Percentiles rank a stretch among this genome's conserved stretches.
Evolutionary conservation across 768 basidiomycete genomes (phyloP).

Genomic region (Mycena floridula): DNA sequence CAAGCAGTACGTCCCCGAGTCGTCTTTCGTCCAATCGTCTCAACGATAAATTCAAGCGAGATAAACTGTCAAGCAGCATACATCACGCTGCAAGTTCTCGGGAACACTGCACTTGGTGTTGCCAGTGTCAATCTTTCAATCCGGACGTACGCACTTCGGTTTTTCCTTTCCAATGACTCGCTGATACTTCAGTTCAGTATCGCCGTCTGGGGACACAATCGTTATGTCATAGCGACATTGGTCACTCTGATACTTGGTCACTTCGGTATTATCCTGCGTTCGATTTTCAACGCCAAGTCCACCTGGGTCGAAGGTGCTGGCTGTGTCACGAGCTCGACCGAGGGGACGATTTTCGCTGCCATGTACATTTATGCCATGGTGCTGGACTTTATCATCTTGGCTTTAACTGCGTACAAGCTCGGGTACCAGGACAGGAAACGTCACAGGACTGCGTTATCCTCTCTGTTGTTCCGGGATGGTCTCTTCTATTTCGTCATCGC

Average conservation of each 20-base stretch:
- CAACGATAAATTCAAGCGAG: too few relatives aligned
- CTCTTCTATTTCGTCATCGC: too few relatives aligned
- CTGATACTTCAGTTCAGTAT: constrained; percentile 18
- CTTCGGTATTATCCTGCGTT: constrained; percentile 32
- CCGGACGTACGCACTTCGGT: too few relatives aligned
- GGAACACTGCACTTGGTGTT: too few relatives aligned
- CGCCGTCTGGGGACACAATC: constrained; percentile 36
- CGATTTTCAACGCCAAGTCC: constrained; percentile 36
- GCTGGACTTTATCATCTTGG: constrained; percentile 36
- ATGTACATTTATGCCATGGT: constrained; percentile 45
- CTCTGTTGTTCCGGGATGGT: too few relatives aligned
- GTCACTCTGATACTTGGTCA: constrained; percentile 31
- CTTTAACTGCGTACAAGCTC: constrained; percentile 33
- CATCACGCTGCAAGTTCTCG: too few relatives aligned
- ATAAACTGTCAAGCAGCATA: too few relatives aligned
- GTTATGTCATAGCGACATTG: constrained; percentile 22
- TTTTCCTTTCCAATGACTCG: constrained; percentile 22
- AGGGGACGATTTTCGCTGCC: constrained; percentile 37
- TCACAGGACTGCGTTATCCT: too few relatives aligned
- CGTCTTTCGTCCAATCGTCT: too few relatives aligned
- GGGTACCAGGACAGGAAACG: not conserved
- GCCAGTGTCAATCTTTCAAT: too few relatives aligned
- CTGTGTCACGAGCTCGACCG: constrained; percentile 33
- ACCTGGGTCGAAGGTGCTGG: constrained; percentile 25
- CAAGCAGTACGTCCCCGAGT: too few relatives aligned